phyloP scores from a whole-genome alignment of 352 stramenopile species.

The Phytophthora agathidicida region DNA sequence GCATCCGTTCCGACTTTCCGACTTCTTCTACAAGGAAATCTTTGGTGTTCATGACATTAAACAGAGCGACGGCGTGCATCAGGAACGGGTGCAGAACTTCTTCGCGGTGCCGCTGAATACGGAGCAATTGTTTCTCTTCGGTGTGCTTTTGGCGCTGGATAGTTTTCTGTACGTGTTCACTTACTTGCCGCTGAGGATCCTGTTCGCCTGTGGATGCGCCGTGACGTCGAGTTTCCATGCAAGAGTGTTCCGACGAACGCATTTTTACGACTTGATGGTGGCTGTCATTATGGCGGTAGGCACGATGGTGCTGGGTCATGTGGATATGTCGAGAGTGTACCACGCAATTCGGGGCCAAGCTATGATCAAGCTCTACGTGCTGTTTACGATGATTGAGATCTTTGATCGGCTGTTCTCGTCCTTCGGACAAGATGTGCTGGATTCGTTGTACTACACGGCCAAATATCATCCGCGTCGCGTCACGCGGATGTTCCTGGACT shows the following conservation, averaged over 20 bases:
- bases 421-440: constrained; percentile 97
- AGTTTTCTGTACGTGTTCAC: constrained; percentile 98
- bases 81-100: constrained; percentile 86
- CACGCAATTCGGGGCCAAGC: constrained; percentile 97
- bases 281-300: constrained; percentile 81
- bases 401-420: constrained; percentile 97
- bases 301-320: constrained; percentile 75
- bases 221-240: constrained; percentile 81
- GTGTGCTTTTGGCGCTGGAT: constrained; percentile 95
- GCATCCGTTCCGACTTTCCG: constrained; percentile 63
- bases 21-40: constrained; percentile 89
- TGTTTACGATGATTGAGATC: constrained; percentile 99
- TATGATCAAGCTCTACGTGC: constrained; percentile 99
- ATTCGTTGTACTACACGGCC: constrained; percentile 93
- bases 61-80: constrained; percentile 69
- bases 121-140: constrained; percentile 92
- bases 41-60: constrained; percentile 87
- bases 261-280: constrained; percentile 94
- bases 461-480: constrained; percentile 80
- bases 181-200: constrained; percentile 93
- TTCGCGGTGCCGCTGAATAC: constrained; percentile 75
- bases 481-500: constrained; percentile 79
- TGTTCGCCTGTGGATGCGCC: constrained; percentile 77
- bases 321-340: constrained; percentile 98
- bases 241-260: constrained; percentile 81